Evolutionary conservation across 1,284 basidiomycete species (phyloP), one percentile per base, ranked within the genome.

Genomic region (Microbotryum scabiosae): DNA sequence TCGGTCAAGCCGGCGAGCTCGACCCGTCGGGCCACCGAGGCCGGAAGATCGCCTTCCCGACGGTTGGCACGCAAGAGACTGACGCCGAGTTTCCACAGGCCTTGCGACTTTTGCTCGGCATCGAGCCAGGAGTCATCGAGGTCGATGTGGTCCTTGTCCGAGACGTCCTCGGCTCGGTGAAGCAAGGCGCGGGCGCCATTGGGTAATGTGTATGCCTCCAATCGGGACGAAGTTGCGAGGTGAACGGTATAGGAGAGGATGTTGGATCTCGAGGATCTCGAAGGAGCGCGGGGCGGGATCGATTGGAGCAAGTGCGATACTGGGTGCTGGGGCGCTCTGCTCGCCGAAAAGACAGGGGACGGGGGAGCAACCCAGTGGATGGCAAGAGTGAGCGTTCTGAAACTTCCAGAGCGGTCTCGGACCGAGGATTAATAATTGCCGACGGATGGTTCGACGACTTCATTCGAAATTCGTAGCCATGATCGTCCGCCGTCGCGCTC

Each of bases 241-340:
- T 69, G 61, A 20, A 69, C 52, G 14, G 65, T 67, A 57, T 69
- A 69, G 18, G 67, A 63, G 52, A 69, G 63, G 44, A 69, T 69
- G 56, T 65, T 67, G n/a, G 63, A 64, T 6, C 67, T 60, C 2
- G 67, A 67, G 14, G 67, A 69, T n/a, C 62, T 61, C 2, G 67
- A 69, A 3, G 65, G 63, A 0, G 65, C 61, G 5, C 67, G 65
- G 12, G 67, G 67, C 26, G 67, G 67, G 28, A 69, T 69, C 32
- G 67, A 60, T 25, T 69, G 67, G 2, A 69, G 55, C 5, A 69
- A 36, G 44, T 60, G 65, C 16, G 65, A 64, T 2, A 63, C 59
- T 10, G 67, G 67, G 53, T 69, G 67, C 56, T 68, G 67, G 20
- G 67, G 67, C 14, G 67, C 51, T 21, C 67, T 68, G 55, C 16